These are phyloP conservation scores for Trichosporon asahii DNA, from an alignment of 1,284 basidiomycete species.

Conservation along the genomic window DNA sequence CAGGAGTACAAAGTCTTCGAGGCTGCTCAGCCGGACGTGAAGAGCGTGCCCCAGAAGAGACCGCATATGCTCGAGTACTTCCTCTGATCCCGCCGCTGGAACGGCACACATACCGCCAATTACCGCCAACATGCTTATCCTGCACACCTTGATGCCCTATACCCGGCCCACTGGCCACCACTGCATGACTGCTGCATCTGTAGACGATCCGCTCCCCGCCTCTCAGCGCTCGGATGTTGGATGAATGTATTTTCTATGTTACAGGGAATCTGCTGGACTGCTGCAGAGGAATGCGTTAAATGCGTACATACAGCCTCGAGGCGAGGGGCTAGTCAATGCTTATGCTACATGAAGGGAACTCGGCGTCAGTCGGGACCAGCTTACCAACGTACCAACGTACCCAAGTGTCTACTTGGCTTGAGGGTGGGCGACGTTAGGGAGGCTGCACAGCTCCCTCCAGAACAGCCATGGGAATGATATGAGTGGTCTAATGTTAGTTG, in stretches of 20 bases:
- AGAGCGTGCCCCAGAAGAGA: slow-evolving; percentile 78
- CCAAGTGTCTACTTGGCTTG: neutral
- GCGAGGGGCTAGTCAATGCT: neutral
- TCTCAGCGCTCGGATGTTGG: neutral
- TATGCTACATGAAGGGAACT: neutral
- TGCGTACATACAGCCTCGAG: neutral
- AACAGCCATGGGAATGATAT: slow-evolving; percentile 38
- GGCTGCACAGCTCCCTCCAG: slow-evolving; percentile 22
- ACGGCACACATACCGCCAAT: neutral
- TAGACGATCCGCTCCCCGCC: slow-evolving; percentile 8
- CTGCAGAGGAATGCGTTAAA: neutral
- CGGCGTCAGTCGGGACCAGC: neutral
- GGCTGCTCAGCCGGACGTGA: slow-evolving; percentile 64
- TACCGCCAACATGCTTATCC: neutral
- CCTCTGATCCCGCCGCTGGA: slow-evolving; percentile 26
- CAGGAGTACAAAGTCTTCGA: slow-evolving; percentile 83
- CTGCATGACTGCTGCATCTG: slow-evolving; percentile 14
- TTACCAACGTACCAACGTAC: neutral
- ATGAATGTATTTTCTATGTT: slow-evolving; percentile 10
- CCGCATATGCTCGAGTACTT: slow-evolving; percentile 57
- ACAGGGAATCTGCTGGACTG: neutral
- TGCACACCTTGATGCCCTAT: neutral
- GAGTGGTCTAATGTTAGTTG: slow-evolving; percentile 20
- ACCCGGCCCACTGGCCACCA: slow-evolving; percentile 5
- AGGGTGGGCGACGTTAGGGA: slow-evolving; percentile 17